phyloP scores from a whole-genome alignment of 768 basidiomycete genomes.

The Boletellus ananas region DNA sequence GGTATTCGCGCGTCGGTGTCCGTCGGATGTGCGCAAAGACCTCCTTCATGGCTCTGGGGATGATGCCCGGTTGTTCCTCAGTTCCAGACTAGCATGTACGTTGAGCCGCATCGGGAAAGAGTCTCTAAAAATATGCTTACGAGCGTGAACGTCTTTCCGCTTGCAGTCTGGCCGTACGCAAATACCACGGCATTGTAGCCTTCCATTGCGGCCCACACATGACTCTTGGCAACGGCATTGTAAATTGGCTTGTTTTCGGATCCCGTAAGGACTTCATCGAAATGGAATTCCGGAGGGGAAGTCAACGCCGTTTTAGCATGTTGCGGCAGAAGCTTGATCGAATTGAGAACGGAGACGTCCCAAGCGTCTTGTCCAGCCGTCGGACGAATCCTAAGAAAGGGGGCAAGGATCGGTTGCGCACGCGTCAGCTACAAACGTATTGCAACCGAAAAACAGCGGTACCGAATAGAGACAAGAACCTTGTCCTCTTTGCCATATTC shows the following conservation, averaged over 20 bases:
- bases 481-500: slow-evolving; percentile 77
- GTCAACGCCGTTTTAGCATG: slow-evolving; percentile 45
- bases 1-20: slow-evolving; percentile 79
- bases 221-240: slow-evolving; percentile 67
- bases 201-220: slow-evolving; percentile 91
- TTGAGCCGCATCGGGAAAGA: slow-evolving; percentile 35
- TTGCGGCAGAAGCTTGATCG: slow-evolving; percentile 59
- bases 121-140: slow-evolving; percentile 25
- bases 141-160: slow-evolving; percentile 70
- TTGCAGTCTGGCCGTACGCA: slow-evolving; percentile 88
- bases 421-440: background rate
- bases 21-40: slow-evolving; percentile 81
- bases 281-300: slow-evolving; percentile 52
- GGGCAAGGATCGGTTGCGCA: slow-evolving; percentile 2
- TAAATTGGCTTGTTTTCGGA: slow-evolving; percentile 80
- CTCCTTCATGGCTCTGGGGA: slow-evolving; percentile 88
- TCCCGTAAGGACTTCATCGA: slow-evolving; percentile 74
- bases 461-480: slow-evolving; percentile 84
- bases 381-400: slow-evolving; percentile 55
- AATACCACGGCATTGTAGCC: slow-evolving; percentile 97
- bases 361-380: slow-evolving; percentile 51
- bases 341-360: slow-evolving; percentile 43
- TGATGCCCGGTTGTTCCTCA: slow-evolving; percentile 87
- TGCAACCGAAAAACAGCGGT: slow-evolving; percentile 5
- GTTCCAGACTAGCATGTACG: slow-evolving; percentile 51